Conservation (phyloP, 306 rosid species). For the Dryas drummondii region DNA sequence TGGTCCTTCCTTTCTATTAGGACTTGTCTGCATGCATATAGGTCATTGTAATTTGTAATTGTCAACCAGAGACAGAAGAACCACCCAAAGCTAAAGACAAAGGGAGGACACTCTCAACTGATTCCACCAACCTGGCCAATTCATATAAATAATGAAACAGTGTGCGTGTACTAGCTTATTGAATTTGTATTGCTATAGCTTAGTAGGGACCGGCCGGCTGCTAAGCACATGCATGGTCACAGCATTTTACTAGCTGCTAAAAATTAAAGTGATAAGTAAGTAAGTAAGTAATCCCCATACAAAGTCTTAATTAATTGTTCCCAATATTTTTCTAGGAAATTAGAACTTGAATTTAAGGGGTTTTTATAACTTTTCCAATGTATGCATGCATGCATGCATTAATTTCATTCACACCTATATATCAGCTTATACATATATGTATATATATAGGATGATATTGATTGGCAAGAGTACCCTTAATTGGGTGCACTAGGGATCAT, state of each 20-base stretch:
- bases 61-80: constrained; percentile 63
- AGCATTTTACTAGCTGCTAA: constrained; percentile 27
- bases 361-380: too few species aligned
- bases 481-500: too few species aligned
- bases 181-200: constrained; percentile 18
- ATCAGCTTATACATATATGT: too few species aligned
- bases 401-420: too few species aligned
- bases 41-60: constrained; percentile 39
- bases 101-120: constrained; percentile 50
- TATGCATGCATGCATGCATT: too few species aligned
- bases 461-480: too few species aligned
- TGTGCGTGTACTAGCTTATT: constrained; percentile 23
- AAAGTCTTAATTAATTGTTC: neutral
- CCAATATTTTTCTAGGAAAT: too few species aligned
- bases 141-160: constrained; percentile 16
- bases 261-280: neutral
- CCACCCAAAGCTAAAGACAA: constrained; percentile 80
- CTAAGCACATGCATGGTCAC: constrained; percentile 50
- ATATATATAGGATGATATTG: too few species aligned
- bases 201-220: constrained; percentile 40
- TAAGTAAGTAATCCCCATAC: neutral
- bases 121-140: constrained; percentile 63
- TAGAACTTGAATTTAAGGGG: too few species aligned
- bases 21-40: constrained; percentile 37
- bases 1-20: constrained; percentile 61